Evolutionary conservation across 176 grass and related monocot species (phyloP).

Genomic region (Raddia distichophylla): DNA sequence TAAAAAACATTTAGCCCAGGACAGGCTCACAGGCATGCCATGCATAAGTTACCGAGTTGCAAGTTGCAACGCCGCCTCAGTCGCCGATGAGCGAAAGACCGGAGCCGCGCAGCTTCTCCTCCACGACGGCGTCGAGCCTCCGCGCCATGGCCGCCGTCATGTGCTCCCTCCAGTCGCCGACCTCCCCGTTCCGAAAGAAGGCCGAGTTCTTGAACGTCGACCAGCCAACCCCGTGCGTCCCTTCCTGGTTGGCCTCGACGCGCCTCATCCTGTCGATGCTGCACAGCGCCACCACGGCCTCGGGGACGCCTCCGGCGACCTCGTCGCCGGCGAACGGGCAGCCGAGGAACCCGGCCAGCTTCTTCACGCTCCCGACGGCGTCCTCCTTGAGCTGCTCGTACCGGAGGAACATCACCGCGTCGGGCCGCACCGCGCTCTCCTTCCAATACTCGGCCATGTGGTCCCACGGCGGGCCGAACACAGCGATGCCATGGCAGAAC

Average conservation of each 20-base stretch:
- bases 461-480: slow-evolving; percentile 48
- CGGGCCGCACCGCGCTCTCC: slow-evolving; percentile 29
- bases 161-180: slow-evolving; percentile 57
- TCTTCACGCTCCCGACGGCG: slow-evolving; percentile 2
- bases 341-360: slow-evolving; percentile 49
- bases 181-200: slow-evolving; percentile 49
- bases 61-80: not conserved
- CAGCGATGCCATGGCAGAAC: slow-evolving; percentile 42
- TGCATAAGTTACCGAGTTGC: not conserved
- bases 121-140: slow-evolving; percentile 40
- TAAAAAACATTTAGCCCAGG: too few species aligned
- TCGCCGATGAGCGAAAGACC: slow-evolving; percentile 22
- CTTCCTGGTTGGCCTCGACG: slow-evolving; percentile 38
- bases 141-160: slow-evolving; percentile 40
- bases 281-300: slow-evolving; percentile 34
- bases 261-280: slow-evolving; percentile 33
- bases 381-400: slow-evolving; percentile 53
- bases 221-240: not conserved
- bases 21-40: too few species aligned
- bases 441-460: slow-evolving; percentile 55
- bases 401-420: slow-evolving; percentile 52
- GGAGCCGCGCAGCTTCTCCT: slow-evolving; percentile 46
- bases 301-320: slow-evolving; percentile 17
- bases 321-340: slow-evolving; percentile 46
- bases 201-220: slow-evolving; percentile 40